Base-by-base conservation (phyloP, 768 basidiomycete species). In the Psilocybe cubensis region DNA sequence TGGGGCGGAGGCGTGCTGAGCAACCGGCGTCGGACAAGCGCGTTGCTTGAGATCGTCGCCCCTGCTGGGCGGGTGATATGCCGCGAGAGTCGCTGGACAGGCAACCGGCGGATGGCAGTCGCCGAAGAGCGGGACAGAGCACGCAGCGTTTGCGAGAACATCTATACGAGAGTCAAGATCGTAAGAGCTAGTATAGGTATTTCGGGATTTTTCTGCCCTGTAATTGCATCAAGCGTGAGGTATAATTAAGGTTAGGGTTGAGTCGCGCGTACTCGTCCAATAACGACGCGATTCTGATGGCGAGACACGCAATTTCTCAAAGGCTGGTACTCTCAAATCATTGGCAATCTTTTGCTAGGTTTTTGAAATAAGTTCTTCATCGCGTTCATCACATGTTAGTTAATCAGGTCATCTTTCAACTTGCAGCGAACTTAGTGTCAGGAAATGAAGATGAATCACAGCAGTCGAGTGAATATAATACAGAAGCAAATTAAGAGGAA, bases 1-100 rank as follows among this genome's bases (percentile, higher is more conserved):
- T 83, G 86, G 17, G 86, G 81, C 28, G 84, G 74, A 11, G 87
- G 86, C 0, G 85, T 88, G 52, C 72, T 73, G 58, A 77, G 63
- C 61, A 56, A 70, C 43, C 78, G 78, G 46, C 56, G 60, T 53
- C 66, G 67, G 11, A 54, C 18, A 17, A 45, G 8, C n/a, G 63
- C 35, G 45, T 33, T 25, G 18, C 29, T 14, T 18, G 28, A 31
- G 29, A 43, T 25, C 23, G 41, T 54, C 54, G n/a, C 55, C 24
- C 4, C 7, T 4, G 24, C 24, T 43, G 21, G 48, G 33, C 14
- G 29, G 21, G 44, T 18, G 50, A 52, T 41, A 48, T 44, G 56
- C 21, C 33, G 27, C 4, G 38, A 33, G 25, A 57, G 63, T 60
- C 42, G 51, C 35, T 61, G 63, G 33, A 51, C 29, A 9, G 65